Evolutionary conservation across 139 green algal genomes (phyloP).

Genomic region (Trebouxia sp.): DNA sequence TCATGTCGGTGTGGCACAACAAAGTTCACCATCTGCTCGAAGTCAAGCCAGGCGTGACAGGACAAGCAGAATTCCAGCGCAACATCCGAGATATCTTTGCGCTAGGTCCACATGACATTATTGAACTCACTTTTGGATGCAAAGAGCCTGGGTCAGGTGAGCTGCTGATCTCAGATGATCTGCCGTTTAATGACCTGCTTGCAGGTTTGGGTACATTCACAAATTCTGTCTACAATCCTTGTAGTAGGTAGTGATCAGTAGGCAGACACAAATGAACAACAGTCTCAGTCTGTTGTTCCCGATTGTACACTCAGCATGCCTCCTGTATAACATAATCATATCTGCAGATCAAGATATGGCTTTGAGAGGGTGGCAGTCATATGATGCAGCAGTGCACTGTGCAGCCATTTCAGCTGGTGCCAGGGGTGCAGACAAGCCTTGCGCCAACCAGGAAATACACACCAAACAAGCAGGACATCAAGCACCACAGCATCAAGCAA

Average conservation of each 20-base stretch:
- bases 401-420: conserved; percentile 34
- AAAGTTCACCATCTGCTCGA: conserved; percentile 29
- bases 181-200: not conserved
- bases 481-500: too few relatives aligned
- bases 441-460: too few relatives aligned
- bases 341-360: conserved; percentile 35
- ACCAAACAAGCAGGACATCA: too few relatives aligned
- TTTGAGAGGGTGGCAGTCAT: conserved; percentile 41
- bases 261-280: too few relatives aligned
- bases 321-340: too few relatives aligned
- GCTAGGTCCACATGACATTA: conserved; percentile 28
- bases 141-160: conserved; percentile 30
- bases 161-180: not conserved
- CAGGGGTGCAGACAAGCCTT: not conserved
- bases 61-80: conserved; percentile 27
- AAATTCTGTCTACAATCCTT: too few relatives aligned
- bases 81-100: conserved; percentile 43
- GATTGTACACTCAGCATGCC: too few relatives aligned
- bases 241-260: too few relatives aligned
- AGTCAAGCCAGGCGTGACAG: conserved; percentile 38
- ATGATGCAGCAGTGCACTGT: conserved; percentile 47
- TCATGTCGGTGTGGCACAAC: conserved; percentile 46
- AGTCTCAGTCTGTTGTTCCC: too few relatives aligned
- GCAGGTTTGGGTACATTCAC: too few relatives aligned
- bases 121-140: conserved; percentile 48